Base-by-base conservation (phyloP, 768 basidiomycete genomes). In the Serendipita indica region DNA sequence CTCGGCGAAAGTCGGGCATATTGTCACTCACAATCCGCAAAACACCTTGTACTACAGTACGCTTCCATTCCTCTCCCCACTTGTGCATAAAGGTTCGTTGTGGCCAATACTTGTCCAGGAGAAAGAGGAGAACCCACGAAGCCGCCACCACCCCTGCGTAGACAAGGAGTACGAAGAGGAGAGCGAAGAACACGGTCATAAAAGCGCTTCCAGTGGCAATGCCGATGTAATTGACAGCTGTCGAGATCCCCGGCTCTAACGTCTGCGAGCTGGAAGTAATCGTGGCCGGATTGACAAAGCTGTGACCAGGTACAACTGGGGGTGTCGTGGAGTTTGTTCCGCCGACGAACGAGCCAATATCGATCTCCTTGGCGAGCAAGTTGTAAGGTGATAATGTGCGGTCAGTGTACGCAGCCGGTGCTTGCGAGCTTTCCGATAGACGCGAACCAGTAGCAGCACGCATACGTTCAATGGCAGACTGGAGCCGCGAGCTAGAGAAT, bases 191-290 rank as follows among this genome's bases (percentile, higher is more conserved):
- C n/a, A 83, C 72, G 3, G 89, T 92, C 78, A 88, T 86, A 72
- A 89, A 96, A 4, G 85, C 85, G 70, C 96, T 93, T 58, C 84
- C 85, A 0, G 83, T 84, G 7, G 86, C 81, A 60, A 97, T 85
- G 58, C 82, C 79, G 25, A 88, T 69, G 13, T 79, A 78, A 65
- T 85, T 90, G 62, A 81, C 81, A 64, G 83, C 93, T 32, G 87
- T 84, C 3, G 90, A 89, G 22, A 94, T 70, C 20, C 90, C 92
- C 18, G 86, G 84, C 62, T 84, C 73, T 18, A 33, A 85, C 71
- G 67, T 89, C 85, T 22, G 75, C 1, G 83, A 82, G 6, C 72
- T 71, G 22, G 74, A 62, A 2, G 86, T 86, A 46, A 87, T 82
- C 10, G 65, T 64, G 7, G 65, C 65, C 30, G 67, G 59, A 10